Base-by-base conservation (phyloP, 768 basidiomycete genomes). In the Termitomyces sp. region DNA sequence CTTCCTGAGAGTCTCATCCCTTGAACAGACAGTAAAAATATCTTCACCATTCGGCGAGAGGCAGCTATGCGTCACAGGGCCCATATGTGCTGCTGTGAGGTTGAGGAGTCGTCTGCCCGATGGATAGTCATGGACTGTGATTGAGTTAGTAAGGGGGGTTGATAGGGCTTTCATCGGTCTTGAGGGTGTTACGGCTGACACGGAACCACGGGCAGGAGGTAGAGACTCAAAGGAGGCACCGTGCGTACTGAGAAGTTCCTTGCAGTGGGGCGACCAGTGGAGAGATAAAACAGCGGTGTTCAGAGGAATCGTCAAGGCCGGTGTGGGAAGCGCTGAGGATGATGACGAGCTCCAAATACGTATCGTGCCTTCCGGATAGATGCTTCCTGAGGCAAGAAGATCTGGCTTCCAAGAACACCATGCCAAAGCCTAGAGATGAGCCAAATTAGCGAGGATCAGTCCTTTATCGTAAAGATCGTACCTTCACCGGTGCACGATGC, bases 171-270 rank as follows among this genome's bases (percentile, higher is more conserved):
- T 57, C 74, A 66, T 28, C 74, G 68, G 79, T 69, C 23, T 74
- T 71, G 66, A 78, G 76, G 60, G 74, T 73, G 35, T 11, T 15
- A 41, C 43, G 23, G 52, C 48, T 4, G 57, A 15, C 0, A 56
- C 19, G 21, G 55, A 50, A 33, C 51, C 54, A 23, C 49, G 63
- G 37, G 47, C 50, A 68, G 71, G 17, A 64, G 62, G 59, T 80
- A 76, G 53, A 84, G 74, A 17, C 79, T 85, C 54, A 50, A 75
- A 78, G 0, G 74, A 73, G 9, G 67, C 85, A 1, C 94, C 94
- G 62, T 96, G 94, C 0, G 91, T 93, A 55, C 89, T 91, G n/a
- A 94, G 68, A 53, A 96, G 76, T 66, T 97, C 94, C 63, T 94
- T 93, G 59, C 84, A 80, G 70, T 94, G 90, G 15, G 89, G 83